A percentile compares a stretch with the other conserved stretches of the same genome.
These are phyloP conservation scores for Bjerkandera adusta DNA, from an alignment of 1,284 basidiomycete species.

Conservation along the genomic window DNA sequence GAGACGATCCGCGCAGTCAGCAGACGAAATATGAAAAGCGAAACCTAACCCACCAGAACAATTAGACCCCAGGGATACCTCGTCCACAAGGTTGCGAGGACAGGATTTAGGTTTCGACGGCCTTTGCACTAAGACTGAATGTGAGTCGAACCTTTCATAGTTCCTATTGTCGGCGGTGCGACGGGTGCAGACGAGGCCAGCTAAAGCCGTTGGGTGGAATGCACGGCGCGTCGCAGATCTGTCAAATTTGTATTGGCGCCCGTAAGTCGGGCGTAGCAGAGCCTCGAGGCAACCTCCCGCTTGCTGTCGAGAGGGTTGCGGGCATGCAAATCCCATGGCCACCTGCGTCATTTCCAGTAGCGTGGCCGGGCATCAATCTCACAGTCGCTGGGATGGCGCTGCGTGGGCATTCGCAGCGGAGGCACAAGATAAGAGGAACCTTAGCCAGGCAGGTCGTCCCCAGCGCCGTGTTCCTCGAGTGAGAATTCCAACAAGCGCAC, in stretches of 20 bases:
- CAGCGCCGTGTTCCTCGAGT: conserved; percentile 13
- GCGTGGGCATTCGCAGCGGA: conserved; percentile 2
- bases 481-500: conserved; percentile 12
- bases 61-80: too few relatives aligned
- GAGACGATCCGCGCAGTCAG: too few relatives aligned
- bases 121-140: too few relatives aligned
- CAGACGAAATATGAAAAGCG: too few relatives aligned
- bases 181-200: too few relatives aligned
- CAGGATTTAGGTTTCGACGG: too few relatives aligned
- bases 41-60: too few relatives aligned
- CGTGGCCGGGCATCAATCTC: conserved; percentile 16
- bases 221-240: too few relatives aligned
- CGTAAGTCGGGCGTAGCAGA: conserved; percentile 6
- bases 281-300: conserved; percentile 5
- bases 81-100: too few relatives aligned
- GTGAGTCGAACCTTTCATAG: too few relatives aligned
- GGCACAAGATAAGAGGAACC: conserved; percentile 20
- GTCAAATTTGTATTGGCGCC: conserved; percentile 1
- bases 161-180: too few relatives aligned
- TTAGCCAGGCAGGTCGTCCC: conserved; percentile 17
- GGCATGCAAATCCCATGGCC: background rate
- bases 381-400: conserved; percentile 1
- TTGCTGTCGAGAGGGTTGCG: background rate
- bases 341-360: background rate
- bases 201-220: too few relatives aligned